Evolutionary conservation across 768 basidiomycete genomes (phyloP), one percentile per base, ranked within the genome.

Genomic region (Pleurotus djamor): DNA sequence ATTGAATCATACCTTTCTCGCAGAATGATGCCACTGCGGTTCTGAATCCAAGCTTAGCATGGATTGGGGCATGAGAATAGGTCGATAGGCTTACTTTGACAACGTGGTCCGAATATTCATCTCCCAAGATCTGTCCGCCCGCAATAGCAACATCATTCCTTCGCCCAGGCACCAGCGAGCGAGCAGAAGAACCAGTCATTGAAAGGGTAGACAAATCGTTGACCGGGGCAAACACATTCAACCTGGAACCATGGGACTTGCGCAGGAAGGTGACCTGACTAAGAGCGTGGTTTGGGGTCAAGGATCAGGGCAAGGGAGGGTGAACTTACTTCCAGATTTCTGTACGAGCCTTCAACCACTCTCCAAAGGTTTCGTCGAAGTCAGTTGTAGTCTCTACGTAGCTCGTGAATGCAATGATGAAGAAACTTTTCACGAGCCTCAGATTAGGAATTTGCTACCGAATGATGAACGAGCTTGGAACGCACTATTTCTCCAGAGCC

Each of bases 101-200:
- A 48, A 98, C 94, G 69, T 96, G 92, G 44, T 92, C 91, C 2
- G 93, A 94, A 77, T 94, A 98, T 70, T 99, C 97, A 68, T 98
- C 96, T 4, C 94, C 96, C 1, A 96, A 76, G 47, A 97, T 84
- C 68, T 89, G 91, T 0, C 92, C 94, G 8, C 94, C 94, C 17
- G 83, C 74, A 59, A 88, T 90, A 36, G 83, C 87, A 9, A 87
- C 82, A 65, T 89, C 87, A 62, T 91, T 88, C 70, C 85, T 86
- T 68, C 82, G 84, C n/a, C 87, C 89, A 43, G 86, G 78, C 34
- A 87, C 73, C 50, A 88, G 71, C 1, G 85, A 78, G 17, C 83
- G 79, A 41, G 76, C 77, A 59, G 80, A 83, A 37, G 83, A 78
- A 33, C 86, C 82, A 33, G 85, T 83, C 68, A 84, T 89, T 1